Conservation (phyloP, 805 yeast species). For the Candida parachauliodes region DNA sequence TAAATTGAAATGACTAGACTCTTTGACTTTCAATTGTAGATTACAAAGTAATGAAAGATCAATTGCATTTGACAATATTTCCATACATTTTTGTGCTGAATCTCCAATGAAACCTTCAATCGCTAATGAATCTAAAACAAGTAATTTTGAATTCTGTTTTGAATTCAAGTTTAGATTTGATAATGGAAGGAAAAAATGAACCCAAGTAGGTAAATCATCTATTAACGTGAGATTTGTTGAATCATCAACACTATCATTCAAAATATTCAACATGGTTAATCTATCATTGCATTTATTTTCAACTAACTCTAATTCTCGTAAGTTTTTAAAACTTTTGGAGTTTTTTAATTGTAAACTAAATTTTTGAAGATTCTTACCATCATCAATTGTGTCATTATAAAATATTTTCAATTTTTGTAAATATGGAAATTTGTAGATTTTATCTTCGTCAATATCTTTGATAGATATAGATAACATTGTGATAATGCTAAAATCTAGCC, state of each 20-base stretch:
- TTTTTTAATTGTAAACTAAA: neutral
- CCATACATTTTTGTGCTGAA: neutral
- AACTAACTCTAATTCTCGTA: conserved; percentile 4
- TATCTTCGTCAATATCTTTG: neutral
- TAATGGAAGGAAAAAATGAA: conserved; percentile 5
- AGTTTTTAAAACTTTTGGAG: neutral
- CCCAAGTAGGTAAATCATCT: conserved; percentile 3
- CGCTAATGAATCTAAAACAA: conserved; percentile 4
- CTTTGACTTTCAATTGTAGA: conserved; percentile 7
- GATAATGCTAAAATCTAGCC: neutral
- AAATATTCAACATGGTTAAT: conserved; percentile 6
- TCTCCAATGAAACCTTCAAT: conserved; percentile 5
- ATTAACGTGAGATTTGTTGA: neutral
- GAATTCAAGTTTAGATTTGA: neutral
- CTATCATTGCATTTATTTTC: conserved; percentile 6
- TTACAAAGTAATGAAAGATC: conserved; percentile 5
- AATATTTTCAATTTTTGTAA: conserved; percentile 4
- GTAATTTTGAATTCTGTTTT: neutral
- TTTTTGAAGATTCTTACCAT: conserved; percentile 1
- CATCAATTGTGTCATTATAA: conserved; percentile 1
- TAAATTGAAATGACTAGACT: conserved; percentile 1
- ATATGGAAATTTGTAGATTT: neutral
- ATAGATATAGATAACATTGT: conserved; percentile 1
- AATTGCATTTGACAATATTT: neutral
- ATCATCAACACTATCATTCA: conserved; percentile 1